Evolutionary conservation across 345 rosid species (phyloP).

Genomic region (Eutrema japonicum): DNA sequence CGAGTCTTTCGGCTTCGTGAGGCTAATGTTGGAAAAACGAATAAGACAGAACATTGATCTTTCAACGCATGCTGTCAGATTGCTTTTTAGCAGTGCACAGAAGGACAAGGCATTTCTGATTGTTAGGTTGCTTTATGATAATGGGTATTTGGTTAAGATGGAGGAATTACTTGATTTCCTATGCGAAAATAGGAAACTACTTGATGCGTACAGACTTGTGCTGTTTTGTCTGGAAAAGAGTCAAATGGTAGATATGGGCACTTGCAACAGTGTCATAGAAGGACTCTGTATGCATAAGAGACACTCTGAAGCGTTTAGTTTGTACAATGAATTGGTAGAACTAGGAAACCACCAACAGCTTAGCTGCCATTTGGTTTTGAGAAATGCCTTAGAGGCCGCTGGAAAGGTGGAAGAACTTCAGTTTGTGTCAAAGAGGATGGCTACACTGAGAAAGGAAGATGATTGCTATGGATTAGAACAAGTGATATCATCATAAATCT

Average conservation of each 20-base stretch:
- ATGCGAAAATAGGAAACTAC: slow-evolving; percentile 50
- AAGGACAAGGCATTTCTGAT: slow-evolving; percentile 59
- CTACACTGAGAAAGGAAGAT: slow-evolving; percentile 32
- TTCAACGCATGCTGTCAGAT: slow-evolving; percentile 58
- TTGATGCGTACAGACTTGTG: slow-evolving; percentile 59
- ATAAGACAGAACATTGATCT: slow-evolving; percentile 64
- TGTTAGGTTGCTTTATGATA: slow-evolving; percentile 55
- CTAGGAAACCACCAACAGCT: slow-evolving; percentile 55
- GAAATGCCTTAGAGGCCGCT: slow-evolving; percentile 55
- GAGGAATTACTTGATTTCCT: slow-evolving; percentile 61
- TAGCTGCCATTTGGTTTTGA: slow-evolving; percentile 59
- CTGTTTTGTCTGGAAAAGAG: slow-evolving; percentile 64
- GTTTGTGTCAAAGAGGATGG: slow-evolving; percentile 69
- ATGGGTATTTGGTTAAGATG: slow-evolving; percentile 62
- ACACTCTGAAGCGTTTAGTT: slow-evolving; percentile 65
- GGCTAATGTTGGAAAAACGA: slow-evolving; percentile 60
- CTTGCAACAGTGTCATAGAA: slow-evolving; percentile 55
- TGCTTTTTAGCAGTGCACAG: slow-evolving; percentile 53
- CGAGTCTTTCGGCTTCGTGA: slow-evolving; percentile 61
- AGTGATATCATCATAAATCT: slow-evolving; percentile 6
- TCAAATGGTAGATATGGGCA: slow-evolving; percentile 47
- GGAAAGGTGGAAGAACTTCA: slow-evolving; percentile 59
- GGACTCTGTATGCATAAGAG: slow-evolving; percentile 64
- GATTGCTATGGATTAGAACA: slow-evolving; percentile 23
- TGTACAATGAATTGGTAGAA: slow-evolving; percentile 73